phyloP scores from a whole-genome alignment of 1,284 basidiomycete species.

The Pulveroboletus sp. region DNA sequence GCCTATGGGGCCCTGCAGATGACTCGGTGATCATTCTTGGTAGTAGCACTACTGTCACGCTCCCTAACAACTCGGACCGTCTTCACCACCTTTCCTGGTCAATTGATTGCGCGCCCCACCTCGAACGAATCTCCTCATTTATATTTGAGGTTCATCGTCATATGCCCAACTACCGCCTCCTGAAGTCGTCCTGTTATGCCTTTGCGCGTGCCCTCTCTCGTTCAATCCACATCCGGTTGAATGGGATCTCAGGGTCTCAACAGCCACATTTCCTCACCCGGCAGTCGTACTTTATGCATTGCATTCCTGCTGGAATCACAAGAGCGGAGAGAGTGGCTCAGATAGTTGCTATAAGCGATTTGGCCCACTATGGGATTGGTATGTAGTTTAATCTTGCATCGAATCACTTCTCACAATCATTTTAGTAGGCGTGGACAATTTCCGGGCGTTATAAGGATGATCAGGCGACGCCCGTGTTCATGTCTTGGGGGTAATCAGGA shows the following conservation, averaged over 20 bases:
- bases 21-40: not conserved
- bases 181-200: not conserved
- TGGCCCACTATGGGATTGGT: too few relatives aligned
- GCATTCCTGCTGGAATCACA: not conserved
- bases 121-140: rapidly evolving
- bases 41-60: not conserved
- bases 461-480: too few relatives aligned
- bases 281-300: not conserved
- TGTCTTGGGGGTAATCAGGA: too few relatives aligned
- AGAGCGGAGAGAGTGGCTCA: not conserved
- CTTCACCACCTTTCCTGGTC: not conserved
- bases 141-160: rapidly evolving
- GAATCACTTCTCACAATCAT: too few relatives aligned
- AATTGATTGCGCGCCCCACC: not conserved
- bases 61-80: too few relatives aligned
- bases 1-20: not conserved
- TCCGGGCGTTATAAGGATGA: too few relatives aligned
- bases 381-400: too few relatives aligned
- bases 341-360: rapidly evolving
- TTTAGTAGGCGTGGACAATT: too few relatives aligned
- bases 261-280: not conserved
- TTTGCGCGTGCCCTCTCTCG: not conserved
- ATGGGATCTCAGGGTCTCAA: not conserved
- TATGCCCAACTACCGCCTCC: not conserved
- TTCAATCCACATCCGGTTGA: not conserved